A percentile compares a stretch with the other conserved stretches of the same genome.
These are phyloP conservation scores for Calonectria henricotiae DNA, from an alignment of 2,329 filamentous ascomycete species.

Conservation along the genomic window DNA sequence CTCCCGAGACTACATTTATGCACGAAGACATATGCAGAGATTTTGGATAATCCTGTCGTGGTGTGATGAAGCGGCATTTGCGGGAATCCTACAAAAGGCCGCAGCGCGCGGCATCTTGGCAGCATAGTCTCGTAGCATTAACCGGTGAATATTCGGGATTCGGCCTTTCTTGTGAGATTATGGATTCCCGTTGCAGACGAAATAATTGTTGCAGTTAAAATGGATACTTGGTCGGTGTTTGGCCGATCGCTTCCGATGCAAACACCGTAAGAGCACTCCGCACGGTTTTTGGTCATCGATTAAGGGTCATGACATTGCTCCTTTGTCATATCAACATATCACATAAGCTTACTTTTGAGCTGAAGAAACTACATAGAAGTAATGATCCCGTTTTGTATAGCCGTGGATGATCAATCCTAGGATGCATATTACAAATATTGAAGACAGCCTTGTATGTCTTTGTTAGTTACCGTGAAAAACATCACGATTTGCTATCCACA, in stretches of 20 bases:
- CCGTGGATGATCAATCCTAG: no score
- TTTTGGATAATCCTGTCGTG: no score
- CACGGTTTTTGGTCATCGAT: background rate
- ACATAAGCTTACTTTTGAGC: background rate
- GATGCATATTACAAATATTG: no score
- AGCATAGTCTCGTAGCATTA: background rate
- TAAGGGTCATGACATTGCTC: background rate
- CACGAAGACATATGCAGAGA: no score
- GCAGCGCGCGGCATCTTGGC: no score
- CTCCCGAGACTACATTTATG: no score
- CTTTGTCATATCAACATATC: background rate
- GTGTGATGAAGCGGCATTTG: no score
- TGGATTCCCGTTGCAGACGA: no score
- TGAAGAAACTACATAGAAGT: background rate
- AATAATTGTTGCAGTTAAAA: background rate
- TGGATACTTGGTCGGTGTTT: conserved; percentile 12
- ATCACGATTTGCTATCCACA: no score
- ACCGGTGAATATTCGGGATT: background rate
- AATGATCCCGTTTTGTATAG: no score
- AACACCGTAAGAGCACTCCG: background rate
- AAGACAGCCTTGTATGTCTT: no score
- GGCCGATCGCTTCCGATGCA: background rate
- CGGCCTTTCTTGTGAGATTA: background rate
- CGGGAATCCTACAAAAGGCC: background rate
- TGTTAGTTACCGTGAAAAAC: no score